phyloP scores from a whole-genome alignment of 1,139 yeast genomes.

The Geotrichum cucujoidarum region DNA sequence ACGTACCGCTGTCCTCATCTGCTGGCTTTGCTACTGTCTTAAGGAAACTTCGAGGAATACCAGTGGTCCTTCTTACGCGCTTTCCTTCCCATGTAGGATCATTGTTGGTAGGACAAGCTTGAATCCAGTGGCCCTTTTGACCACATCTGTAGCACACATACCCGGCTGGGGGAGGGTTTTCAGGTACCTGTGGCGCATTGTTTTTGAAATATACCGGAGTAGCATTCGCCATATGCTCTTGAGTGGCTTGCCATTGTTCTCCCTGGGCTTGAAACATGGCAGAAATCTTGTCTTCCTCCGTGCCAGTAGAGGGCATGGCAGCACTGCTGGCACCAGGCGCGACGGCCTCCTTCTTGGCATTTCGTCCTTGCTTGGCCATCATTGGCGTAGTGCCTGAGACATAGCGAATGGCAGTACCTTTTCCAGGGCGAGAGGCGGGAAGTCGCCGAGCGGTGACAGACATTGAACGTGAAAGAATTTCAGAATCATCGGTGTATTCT shows the following conservation, averaged over 20 bases:
- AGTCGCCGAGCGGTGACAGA: slow-evolving; percentile 77
- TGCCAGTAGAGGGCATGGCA: slow-evolving; percentile 36
- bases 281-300: slow-evolving; percentile 84
- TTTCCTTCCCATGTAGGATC: slow-evolving; percentile 95
- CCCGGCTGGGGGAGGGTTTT: slow-evolving; percentile 88
- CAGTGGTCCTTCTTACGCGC: slow-evolving; percentile 86
- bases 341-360: slow-evolving; percentile 25
- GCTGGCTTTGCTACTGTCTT: slow-evolving; percentile 70
- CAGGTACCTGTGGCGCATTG: slow-evolving; percentile 41
- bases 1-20: slow-evolving; percentile 64
- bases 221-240: slow-evolving; percentile 69
- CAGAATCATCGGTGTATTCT: slow-evolving; percentile 79
- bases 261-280: slow-evolving; percentile 91
- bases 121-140: slow-evolving; percentile 93
- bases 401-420: slow-evolving; percentile 57
- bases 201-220: slow-evolving; percentile 35
- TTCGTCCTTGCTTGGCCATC: slow-evolving; percentile 29
- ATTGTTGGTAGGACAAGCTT: slow-evolving; percentile 87
- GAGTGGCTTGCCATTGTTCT: slow-evolving; percentile 92
- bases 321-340: slow-evolving; percentile 27
- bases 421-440: slow-evolving; percentile 62
- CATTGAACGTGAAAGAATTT: slow-evolving; percentile 79
- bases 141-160: slow-evolving; percentile 97
- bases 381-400: slow-evolving; percentile 55
- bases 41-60: slow-evolving; percentile 91